phyloP scores from a whole-genome alignment of 306 rosid genomes.

The Quercus berberidifolia region DNA sequence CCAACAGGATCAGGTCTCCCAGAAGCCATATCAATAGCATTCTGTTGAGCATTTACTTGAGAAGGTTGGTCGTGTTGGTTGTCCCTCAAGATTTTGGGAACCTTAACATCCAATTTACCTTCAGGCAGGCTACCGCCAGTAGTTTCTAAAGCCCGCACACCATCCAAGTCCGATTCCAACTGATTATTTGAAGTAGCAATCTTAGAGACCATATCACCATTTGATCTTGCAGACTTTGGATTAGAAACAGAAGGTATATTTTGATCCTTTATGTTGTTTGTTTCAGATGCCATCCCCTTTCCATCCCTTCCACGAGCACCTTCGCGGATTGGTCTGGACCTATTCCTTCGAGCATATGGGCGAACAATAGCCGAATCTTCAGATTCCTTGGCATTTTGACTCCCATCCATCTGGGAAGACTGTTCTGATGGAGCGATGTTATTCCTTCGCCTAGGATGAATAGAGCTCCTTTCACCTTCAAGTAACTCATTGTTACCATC shows the following conservation, averaged over 20 bases:
- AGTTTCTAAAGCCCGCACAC: slow-evolving; percentile 37
- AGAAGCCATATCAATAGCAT: slow-evolving; percentile 35
- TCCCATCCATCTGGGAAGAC: slow-evolving; percentile 81
- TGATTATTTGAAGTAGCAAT: slow-evolving; percentile 37
- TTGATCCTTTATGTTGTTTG: slow-evolving; percentile 56
- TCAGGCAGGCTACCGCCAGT: slow-evolving; percentile 42
- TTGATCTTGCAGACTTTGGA: slow-evolving; percentile 57
- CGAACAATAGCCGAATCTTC: slow-evolving; percentile 93
- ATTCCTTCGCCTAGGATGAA: slow-evolving; percentile 57
- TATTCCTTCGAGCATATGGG: slow-evolving; percentile 94
- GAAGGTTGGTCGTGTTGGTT: slow-evolving; percentile 37
- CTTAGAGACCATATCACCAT: slow-evolving; percentile 53
- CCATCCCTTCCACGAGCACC: slow-evolving; percentile 70
- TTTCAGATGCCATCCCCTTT: slow-evolving; percentile 51
- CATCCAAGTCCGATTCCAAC: slow-evolving; percentile 47
- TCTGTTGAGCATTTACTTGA: slow-evolving; percentile 38
- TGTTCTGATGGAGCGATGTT: slow-evolving; percentile 71
- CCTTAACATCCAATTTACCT: slow-evolving; percentile 46
- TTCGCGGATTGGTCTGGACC: slow-evolving; percentile 84
- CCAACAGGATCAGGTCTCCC: slow-evolving; percentile 40
- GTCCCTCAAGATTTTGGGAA: slow-evolving; percentile 36
- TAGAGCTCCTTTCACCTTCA: slow-evolving; percentile 59
- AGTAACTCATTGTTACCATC: slow-evolving; percentile 70
- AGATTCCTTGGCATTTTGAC: slow-evolving; percentile 78
- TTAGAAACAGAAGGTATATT: slow-evolving; percentile 50